Percentiles rank a stretch among this genome's conserved stretches.
phyloP scores from a whole-genome alignment of 495 filamentous ascomycete genomes.

The Terfezia claveryi region DNA sequence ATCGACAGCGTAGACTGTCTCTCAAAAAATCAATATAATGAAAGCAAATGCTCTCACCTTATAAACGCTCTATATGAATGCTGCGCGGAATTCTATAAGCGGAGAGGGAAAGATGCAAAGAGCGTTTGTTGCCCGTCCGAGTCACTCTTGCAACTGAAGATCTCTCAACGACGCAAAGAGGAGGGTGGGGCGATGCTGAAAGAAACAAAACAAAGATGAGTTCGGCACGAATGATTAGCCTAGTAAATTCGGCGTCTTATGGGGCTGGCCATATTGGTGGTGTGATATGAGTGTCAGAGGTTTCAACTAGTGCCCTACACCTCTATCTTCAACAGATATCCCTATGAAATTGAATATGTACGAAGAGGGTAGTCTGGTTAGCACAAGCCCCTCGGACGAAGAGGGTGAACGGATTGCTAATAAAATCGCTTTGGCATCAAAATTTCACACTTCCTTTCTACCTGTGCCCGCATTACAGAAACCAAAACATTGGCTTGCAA shows the following conservation, averaged over 20 bases:
- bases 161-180: slow-evolving; percentile 52
- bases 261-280: not conserved
- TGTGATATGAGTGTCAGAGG: slow-evolving; percentile 6
- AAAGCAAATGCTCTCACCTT: slow-evolving; percentile 58
- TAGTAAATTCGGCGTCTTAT: not conserved
- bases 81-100: slow-evolving; percentile 71
- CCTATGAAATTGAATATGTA: not conserved
- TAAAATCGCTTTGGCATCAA: too few relatives aligned
- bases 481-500: slow-evolving; percentile 25
- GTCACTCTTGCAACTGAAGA: slow-evolving; percentile 54
- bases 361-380: too few relatives aligned
- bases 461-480: slow-evolving; percentile 22
- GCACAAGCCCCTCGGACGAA: too few relatives aligned
- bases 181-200: slow-evolving; percentile 2
- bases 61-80: slow-evolving; percentile 91
- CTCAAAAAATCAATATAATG: slow-evolving; percentile 61
- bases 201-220: slow-evolving; percentile 9
- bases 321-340: not conserved
- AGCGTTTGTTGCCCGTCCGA: slow-evolving; percentile 74
- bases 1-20: slow-evolving; percentile 53
- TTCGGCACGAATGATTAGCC: not conserved
- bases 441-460: slow-evolving; percentile 18
- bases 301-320: not conserved
- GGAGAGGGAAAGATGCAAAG: slow-evolving; percentile 51
- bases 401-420: not conserved